Percentiles rank a stretch among this genome's conserved stretches.
Evolutionary conservation across 2,329 filamentous ascomycete species (phyloP).

Genomic region (Claviceps cyperi): DNA sequence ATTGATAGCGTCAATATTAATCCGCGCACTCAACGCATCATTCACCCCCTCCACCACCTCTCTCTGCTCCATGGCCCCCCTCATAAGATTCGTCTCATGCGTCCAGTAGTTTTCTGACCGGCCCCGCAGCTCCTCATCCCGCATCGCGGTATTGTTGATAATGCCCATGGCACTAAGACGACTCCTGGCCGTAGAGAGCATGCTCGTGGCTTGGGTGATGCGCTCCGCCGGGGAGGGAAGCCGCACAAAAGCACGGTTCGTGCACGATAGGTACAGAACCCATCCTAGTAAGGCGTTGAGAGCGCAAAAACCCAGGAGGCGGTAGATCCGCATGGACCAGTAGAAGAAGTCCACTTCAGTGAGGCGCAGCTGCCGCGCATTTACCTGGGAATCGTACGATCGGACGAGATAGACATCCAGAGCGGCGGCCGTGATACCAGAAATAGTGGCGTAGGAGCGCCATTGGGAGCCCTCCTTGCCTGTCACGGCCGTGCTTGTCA

Average conservation of each 20-base stretch:
- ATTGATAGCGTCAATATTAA: slow-evolving; percentile 47
- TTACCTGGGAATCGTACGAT: slow-evolving; percentile 50
- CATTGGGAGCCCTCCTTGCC: slow-evolving; percentile 52
- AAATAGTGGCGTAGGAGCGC: slow-evolving; percentile 54
- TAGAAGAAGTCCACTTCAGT: slow-evolving; percentile 54
- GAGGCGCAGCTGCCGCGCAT: slow-evolving; percentile 46
- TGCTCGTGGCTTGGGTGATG: slow-evolving; percentile 42
- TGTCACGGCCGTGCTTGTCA: slow-evolving; percentile 53
- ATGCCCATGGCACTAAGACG: slow-evolving; percentile 62
- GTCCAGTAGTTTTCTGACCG: slow-evolving; percentile 64
- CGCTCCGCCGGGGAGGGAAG: slow-evolving; percentile 49
- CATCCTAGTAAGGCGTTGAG: slow-evolving; percentile 51
- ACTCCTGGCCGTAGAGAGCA: slow-evolving; percentile 44
- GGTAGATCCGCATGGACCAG: slow-evolving; percentile 52
- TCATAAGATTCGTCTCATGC: slow-evolving; percentile 58
- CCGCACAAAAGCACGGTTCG: slow-evolving; percentile 60
- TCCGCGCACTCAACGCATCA: slow-evolving; percentile 46
- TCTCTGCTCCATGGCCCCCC: slow-evolving; percentile 63
- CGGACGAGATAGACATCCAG: slow-evolving; percentile 52
- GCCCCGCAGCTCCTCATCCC: slow-evolving; percentile 56
- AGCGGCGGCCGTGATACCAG: slow-evolving; percentile 40
- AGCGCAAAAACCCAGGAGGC: slow-evolving; percentile 47
- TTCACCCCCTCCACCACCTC: slow-evolving; percentile 60
- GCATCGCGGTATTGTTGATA: slow-evolving; percentile 62
- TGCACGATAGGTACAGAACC: slow-evolving; percentile 61